Percentiles rank a stretch among this genome's conserved stretches.
Conservation (phyloP, 176 grass and related monocot species). For the Oryza nivara region DNA sequence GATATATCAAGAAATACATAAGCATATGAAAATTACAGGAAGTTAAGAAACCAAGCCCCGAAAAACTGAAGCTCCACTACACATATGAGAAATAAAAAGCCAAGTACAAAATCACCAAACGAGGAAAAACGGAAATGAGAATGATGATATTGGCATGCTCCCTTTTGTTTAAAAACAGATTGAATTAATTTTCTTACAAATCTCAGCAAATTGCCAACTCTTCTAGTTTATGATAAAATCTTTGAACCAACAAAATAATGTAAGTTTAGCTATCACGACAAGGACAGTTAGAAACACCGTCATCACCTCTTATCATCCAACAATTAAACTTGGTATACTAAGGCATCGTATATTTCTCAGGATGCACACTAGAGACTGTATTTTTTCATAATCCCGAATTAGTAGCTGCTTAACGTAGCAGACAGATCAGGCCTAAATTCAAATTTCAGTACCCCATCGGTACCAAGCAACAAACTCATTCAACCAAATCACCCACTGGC, state of each 20-base stretch:
- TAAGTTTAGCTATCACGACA: neutral
- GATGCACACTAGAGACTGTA: slow-evolving; percentile 14
- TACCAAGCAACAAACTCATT: neutral
- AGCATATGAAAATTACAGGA: slow-evolving; percentile 15
- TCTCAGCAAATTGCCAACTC: neutral
- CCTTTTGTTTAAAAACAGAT: neutral
- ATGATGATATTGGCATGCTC: neutral
- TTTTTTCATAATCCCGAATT: slow-evolving; percentile 16
- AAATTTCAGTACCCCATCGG: slow-evolving; percentile 22
- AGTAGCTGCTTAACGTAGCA: slow-evolving; percentile 13
- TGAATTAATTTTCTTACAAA: slow-evolving; percentile 6
- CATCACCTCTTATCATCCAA: slow-evolving; percentile 14
- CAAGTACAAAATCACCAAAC: slow-evolving; percentile 11
- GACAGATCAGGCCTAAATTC: slow-evolving; percentile 16
- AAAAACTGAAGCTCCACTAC: slow-evolving; percentile 15
- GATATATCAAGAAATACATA: slow-evolving; percentile 5
- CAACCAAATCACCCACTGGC: neutral
- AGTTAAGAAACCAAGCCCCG: neutral
- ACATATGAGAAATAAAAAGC: slow-evolving; percentile 13
- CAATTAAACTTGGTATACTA: slow-evolving; percentile 19
- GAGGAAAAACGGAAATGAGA: neutral
- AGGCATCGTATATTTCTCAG: slow-evolving; percentile 16
- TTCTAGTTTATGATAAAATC: neutral
- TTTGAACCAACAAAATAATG: neutral
- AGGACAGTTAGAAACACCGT: neutral